These are phyloP conservation scores for Hansenula sp. DNA, from an alignment of 1,139 yeast genomes.

Conservation along the genomic window DNA sequence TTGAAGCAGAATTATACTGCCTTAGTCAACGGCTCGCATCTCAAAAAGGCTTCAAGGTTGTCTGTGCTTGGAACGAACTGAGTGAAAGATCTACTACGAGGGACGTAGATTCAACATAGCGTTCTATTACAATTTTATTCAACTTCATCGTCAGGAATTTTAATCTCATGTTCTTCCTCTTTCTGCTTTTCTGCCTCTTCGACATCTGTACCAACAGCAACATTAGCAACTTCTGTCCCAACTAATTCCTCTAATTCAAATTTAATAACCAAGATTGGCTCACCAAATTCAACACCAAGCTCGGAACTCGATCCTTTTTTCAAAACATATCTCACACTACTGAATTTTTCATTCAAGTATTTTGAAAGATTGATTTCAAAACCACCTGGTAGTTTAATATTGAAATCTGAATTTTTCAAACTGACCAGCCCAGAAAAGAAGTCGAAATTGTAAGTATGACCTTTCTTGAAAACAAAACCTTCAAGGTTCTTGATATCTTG, in stretches of 20 bases:
- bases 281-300: constrained; percentile 14
- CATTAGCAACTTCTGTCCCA: no score
- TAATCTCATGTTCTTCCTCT: background rate
- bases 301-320: constrained; percentile 7
- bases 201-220: background rate
- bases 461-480: constrained; percentile 27
- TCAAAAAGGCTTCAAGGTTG: no score
- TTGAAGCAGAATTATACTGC: no score
- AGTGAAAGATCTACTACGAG: no score
- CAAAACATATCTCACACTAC: constrained; percentile 18
- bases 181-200: background rate
- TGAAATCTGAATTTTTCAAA: constrained; percentile 32
- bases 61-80: no score
- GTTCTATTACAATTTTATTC: no score
- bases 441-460: constrained; percentile 33
- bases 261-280: constrained; percentile 14
- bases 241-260: no score
- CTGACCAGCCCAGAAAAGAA: constrained; percentile 40
- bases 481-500: constrained; percentile 25
- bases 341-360: constrained; percentile 30
- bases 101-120: no score
- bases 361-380: constrained; percentile 36
- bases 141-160: background rate
- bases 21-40: no score
- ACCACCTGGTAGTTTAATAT: constrained; percentile 38